Percentiles rank a stretch among this genome's conserved stretches.
These are phyloP conservation scores for Arthroderma uncinatum DNA, from an alignment of 2,329 filamentous ascomycete species.

Conservation along the genomic window DNA sequence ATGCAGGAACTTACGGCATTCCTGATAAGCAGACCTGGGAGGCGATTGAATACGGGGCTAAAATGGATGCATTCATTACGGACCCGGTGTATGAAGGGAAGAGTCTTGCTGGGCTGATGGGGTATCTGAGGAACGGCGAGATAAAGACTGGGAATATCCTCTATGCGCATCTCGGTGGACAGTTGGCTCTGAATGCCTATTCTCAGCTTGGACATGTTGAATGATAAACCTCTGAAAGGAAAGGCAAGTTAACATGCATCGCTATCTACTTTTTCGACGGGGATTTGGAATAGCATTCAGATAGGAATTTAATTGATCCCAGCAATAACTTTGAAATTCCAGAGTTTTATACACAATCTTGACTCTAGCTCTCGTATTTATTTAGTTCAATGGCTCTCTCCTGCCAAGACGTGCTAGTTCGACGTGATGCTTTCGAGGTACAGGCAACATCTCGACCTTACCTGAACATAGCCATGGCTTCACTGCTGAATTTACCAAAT, in stretches of 20 bases:
- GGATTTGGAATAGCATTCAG: too few relatives aligned
- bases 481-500: neutral
- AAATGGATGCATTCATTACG: constrained; percentile 61
- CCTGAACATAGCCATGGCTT: neutral
- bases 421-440: too few relatives aligned
- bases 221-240: neutral
- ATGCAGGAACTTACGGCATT: constrained; percentile 57
- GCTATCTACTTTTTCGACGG: too few relatives aligned
- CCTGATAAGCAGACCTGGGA: constrained; percentile 54
- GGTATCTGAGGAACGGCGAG: constrained; percentile 52
- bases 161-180: constrained; percentile 61
- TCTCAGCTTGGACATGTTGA: constrained; percentile 28
- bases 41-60: constrained; percentile 57
- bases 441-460: too few relatives aligned
- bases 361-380: too few relatives aligned
- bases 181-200: constrained; percentile 60
- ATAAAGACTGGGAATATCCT: constrained; percentile 55
- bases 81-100: constrained; percentile 70
- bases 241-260: too few relatives aligned
- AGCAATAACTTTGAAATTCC: too few relatives aligned
- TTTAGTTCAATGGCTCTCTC: too few relatives aligned
- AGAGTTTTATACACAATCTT: too few relatives aligned
- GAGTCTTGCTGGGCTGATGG: constrained; percentile 60
- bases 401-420: too few relatives aligned
- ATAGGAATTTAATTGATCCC: too few relatives aligned